Percentiles rank a stretch among this genome's conserved stretches.
phyloP scores from a whole-genome alignment of 1,284 basidiomycete species.

The Pseudozyma pruni region DNA sequence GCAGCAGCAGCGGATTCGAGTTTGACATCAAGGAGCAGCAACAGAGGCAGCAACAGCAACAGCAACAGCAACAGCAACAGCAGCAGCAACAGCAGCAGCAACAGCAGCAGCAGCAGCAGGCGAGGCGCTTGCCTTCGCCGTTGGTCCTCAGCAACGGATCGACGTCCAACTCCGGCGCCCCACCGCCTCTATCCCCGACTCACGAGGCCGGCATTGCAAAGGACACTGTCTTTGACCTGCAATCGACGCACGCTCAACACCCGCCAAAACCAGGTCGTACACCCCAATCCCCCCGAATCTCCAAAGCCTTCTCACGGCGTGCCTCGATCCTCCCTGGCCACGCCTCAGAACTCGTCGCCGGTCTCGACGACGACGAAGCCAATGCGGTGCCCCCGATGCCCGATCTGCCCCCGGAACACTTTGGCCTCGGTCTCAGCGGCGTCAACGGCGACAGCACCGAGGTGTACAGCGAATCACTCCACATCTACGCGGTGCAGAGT shows the following conservation, averaged over 20 bases:
- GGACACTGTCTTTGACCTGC: conserved; percentile 61
- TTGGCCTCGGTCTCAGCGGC: conserved; percentile 25
- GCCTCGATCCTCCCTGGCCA: conserved; percentile 58
- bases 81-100: conserved; percentile 6
- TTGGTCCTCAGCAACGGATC: not conserved
- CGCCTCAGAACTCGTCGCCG: conserved; percentile 53
- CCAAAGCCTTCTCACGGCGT: conserved; percentile 56
- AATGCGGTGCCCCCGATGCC: conserved; percentile 44
- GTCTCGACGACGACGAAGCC: conserved; percentile 27
- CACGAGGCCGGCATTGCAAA: conserved; percentile 47
- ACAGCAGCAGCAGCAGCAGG: conserved; percentile 6
- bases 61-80: not conserved
- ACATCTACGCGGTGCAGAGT: conserved; percentile 63
- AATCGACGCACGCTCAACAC: conserved; percentile 45
- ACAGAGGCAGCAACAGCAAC: conserved; percentile 3
- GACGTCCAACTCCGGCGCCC: not conserved
- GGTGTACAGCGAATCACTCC: conserved; percentile 51
- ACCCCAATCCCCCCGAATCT: conserved; percentile 49
- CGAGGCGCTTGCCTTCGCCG: not conserved
- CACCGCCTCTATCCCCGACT: conserved; percentile 6
- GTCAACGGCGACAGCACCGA: conserved; percentile 15
- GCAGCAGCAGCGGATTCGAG: conserved; percentile 24
- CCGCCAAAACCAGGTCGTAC: conserved; percentile 28
- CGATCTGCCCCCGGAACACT: conserved; percentile 30
- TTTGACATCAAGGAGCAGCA: conserved; percentile 47